Conservation (phyloP, 768 basidiomycete species). For the Kwoniella pini region DNA sequence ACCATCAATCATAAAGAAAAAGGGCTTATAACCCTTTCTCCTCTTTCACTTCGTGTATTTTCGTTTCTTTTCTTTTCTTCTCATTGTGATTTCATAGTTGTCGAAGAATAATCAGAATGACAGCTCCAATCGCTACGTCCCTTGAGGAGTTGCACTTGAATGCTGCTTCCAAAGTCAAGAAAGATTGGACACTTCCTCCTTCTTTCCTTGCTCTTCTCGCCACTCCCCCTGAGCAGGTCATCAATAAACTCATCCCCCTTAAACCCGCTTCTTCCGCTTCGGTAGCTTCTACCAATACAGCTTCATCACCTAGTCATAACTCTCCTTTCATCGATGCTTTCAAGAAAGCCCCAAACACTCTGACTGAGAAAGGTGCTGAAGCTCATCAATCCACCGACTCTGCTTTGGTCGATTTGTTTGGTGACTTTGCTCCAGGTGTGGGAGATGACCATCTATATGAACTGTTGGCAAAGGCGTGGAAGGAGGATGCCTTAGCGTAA, state of each 20-base stretch:
- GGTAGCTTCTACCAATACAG: neutral
- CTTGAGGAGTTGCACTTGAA: slow-evolving; percentile 5
- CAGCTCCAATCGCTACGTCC: slow-evolving; percentile 1
- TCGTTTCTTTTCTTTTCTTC: neutral
- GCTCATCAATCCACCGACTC: slow-evolving; percentile 17
- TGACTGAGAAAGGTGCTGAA: slow-evolving; percentile 29
- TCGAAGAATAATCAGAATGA: neutral
- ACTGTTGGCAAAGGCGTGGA: slow-evolving; percentile 62
- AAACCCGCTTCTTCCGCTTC: neutral
- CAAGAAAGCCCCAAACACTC: slow-evolving; percentile 10
- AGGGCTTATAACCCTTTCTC: neutral
- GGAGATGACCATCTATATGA: slow-evolving; percentile 6
- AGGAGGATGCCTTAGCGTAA: slow-evolving; percentile 58
- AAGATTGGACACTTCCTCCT: slow-evolving; percentile 19
- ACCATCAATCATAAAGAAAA: neutral
- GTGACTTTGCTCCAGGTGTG: slow-evolving; percentile 23
- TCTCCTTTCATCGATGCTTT: slow-evolving; percentile 27
- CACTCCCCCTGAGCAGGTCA: slow-evolving; percentile 1
- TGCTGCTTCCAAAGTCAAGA: neutral
- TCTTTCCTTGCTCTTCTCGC: slow-evolving; percentile 9
- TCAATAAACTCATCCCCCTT: slow-evolving; percentile 9
- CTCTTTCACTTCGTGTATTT: too few relatives aligned
- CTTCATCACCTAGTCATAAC: neutral
- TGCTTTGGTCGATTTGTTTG: slow-evolving; percentile 32
- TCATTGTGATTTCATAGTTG: neutral